phyloP scores from a whole-genome alignment of 202 grass and related monocot genomes.

The Schoenoplectus tabernaemontani region DNA sequence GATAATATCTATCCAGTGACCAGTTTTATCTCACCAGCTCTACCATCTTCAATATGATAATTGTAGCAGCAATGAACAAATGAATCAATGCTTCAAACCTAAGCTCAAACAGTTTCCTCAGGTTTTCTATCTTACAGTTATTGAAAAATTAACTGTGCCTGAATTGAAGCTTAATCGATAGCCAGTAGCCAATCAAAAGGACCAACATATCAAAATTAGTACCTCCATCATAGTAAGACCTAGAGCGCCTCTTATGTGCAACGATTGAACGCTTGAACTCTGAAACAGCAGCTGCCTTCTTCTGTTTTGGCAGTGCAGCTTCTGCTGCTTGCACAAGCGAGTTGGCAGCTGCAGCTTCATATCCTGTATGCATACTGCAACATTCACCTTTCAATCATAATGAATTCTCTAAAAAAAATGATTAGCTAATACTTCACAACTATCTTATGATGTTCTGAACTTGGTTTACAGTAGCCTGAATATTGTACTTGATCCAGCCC shows the following conservation, averaged over 20 bases:
- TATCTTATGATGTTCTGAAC: neutral
- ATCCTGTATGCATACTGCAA: conserved; percentile 62
- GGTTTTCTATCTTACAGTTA: neutral
- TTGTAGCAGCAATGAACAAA: neutral
- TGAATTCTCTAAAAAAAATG: neutral
- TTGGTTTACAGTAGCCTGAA: neutral
- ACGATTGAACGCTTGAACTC: conserved; percentile 72
- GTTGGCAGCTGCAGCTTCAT: conserved; percentile 45
- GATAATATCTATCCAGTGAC: neutral
- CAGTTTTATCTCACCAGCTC: neutral
- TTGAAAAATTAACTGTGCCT: neutral
- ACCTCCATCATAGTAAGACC: conserved; percentile 44
- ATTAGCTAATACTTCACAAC: neutral
- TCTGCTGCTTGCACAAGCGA: conserved; percentile 60
- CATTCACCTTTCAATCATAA: conserved; percentile 8
- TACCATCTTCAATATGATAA: neutral
- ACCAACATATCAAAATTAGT: neutral
- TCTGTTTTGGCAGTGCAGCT: conserved; percentile 65
- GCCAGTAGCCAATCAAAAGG: neutral
- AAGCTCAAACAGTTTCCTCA: neutral
- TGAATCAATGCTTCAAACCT: neutral
- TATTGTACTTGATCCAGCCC: neutral
- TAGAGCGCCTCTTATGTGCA: conserved; percentile 57
- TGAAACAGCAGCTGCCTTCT: conserved; percentile 56
- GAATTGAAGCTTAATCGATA: neutral